Percentiles rank a stretch among this genome's conserved stretches.
phyloP scores from a whole-genome alignment of 2,329 filamentous ascomycete species.

The Coniosporium tulheliwenetii region DNA sequence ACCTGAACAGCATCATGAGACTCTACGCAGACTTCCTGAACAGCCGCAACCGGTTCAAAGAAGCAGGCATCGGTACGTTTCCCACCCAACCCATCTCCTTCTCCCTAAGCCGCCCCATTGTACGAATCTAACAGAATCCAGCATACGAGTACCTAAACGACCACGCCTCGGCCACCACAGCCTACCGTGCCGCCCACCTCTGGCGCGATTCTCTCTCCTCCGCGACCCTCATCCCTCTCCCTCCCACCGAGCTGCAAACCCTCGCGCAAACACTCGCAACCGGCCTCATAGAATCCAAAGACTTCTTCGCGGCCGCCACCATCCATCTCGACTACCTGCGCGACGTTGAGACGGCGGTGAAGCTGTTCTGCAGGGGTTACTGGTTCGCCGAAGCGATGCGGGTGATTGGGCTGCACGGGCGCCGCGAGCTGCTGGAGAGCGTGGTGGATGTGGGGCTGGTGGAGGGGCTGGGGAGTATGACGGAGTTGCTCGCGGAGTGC shows the following conservation, averaged over 20 bases:
- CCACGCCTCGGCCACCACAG: slow-evolving; percentile 58
- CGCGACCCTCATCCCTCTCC: slow-evolving; percentile 53
- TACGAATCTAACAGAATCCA: neutral
- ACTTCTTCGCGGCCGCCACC: slow-evolving; percentile 63
- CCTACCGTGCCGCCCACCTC: slow-evolving; percentile 69
- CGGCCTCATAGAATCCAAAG: slow-evolving; percentile 67
- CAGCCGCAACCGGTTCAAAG: slow-evolving; percentile 59
- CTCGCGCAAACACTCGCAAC: slow-evolving; percentile 66
- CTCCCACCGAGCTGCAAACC: slow-evolving; percentile 41
- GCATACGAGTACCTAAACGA: slow-evolving; percentile 77
- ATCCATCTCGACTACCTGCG: slow-evolving; percentile 70
- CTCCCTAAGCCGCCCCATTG: neutral
- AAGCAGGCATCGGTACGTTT: slow-evolving; percentile 54
- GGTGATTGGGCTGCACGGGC: slow-evolving; percentile 45
- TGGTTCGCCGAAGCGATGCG: slow-evolving; percentile 82
- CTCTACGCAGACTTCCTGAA: slow-evolving; percentile 70
- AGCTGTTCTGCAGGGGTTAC: slow-evolving; percentile 74
- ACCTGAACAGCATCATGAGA: slow-evolving; percentile 51
- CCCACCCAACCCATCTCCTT: neutral
- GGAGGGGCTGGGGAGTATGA: slow-evolving; percentile 67
- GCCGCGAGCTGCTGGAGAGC: slow-evolving; percentile 45
- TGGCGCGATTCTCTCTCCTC: slow-evolving; percentile 86
- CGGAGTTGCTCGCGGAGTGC: slow-evolving; percentile 88
- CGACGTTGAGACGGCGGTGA: slow-evolving; percentile 54
- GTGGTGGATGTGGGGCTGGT: slow-evolving; percentile 66